A percentile compares a stretch with the other conserved stretches of the same genome.
Evolutionary conservation across 2,329 filamentous ascomycete genomes (phyloP).

Genomic region (Pseudocercospora ulei): DNA sequence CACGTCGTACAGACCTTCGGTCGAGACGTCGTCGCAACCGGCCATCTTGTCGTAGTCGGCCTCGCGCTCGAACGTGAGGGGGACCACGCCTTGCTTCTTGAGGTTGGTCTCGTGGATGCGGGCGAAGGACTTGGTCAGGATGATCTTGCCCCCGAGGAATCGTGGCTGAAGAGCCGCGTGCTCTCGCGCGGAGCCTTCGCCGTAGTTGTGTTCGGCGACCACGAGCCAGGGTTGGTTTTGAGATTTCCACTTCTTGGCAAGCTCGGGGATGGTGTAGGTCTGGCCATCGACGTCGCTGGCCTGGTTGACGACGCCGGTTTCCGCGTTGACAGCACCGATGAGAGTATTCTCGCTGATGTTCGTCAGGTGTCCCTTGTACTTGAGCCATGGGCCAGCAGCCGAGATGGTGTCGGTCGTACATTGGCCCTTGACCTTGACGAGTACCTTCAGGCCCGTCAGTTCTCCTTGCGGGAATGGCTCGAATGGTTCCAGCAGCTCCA

Average conservation of each 20-base stretch:
- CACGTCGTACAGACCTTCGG: conserved; percentile 74
- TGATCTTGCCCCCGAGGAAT: conserved; percentile 77
- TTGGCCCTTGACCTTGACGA: conserved; percentile 94
- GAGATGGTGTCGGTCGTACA: conserved; percentile 99
- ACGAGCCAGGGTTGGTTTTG: conserved; percentile 75
- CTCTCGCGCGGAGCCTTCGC: conserved; percentile 79
- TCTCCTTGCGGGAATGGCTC: conserved; percentile 65
- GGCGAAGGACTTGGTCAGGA: conserved; percentile 78
- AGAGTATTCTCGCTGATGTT: conserved; percentile 98
- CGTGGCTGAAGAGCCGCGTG: conserved; percentile 83
- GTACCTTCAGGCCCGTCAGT: conserved; percentile 66
- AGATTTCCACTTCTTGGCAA: conserved; percentile 73
- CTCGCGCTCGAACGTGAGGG: conserved; percentile 80
- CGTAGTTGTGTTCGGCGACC: conserved; percentile 95
- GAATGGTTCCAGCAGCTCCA: conserved; percentile 87
- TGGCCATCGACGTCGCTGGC: conserved; percentile 79
- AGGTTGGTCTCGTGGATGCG: conserved; percentile 92
- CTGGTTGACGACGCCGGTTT: conserved; percentile 82
- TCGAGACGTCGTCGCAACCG: conserved; percentile 73
- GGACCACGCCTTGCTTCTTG: conserved; percentile 95
- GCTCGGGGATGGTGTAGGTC: conserved; percentile 63
- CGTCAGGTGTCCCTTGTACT: conserved; percentile 97
- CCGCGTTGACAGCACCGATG: conserved; percentile 86
- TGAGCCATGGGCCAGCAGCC: conserved; percentile 91
- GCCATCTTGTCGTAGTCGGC: conserved; percentile 75